Conservation (phyloP, 2,329 filamentous ascomycete species). For the Westerdykella ornata region DNA sequence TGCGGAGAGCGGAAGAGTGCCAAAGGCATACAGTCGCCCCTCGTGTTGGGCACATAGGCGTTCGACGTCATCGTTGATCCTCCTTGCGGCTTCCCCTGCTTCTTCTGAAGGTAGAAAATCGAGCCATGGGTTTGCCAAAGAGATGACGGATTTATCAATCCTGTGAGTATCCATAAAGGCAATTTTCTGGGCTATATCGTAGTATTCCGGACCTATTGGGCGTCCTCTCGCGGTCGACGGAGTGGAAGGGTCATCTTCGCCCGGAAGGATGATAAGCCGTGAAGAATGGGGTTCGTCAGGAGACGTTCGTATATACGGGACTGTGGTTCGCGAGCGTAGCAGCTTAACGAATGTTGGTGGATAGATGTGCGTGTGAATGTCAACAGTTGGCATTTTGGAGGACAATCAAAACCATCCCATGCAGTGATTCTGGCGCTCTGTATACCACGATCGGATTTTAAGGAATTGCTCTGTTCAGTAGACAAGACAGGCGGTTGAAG, state of each 20-base stretch:
- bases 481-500: too few relatives aligned
- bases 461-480: too few relatives aligned
- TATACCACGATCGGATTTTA: too few relatives aligned
- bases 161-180: conserved; percentile 80
- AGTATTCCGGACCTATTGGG: conserved; percentile 77
- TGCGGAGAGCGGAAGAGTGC: conserved; percentile 69
- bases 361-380: conserved; percentile 60
- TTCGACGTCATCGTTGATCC: conserved; percentile 74
- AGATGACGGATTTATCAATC: conserved; percentile 79
- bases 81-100: conserved; percentile 56
- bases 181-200: conserved; percentile 70
- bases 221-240: conserved; percentile 58
- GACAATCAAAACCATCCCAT: background rate
- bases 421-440: too few relatives aligned
- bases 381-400: conserved; percentile 43
- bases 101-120: conserved; percentile 65
- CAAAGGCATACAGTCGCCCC: conserved; percentile 74
- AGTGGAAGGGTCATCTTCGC: conserved; percentile 49
- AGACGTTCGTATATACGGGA: conserved; percentile 67
- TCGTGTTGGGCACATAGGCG: conserved; percentile 60
- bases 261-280: conserved; percentile 60
- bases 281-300: conserved; percentile 47
- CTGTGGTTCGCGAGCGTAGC: conserved; percentile 50
- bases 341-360: conserved; percentile 54
- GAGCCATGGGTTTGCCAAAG: conserved; percentile 88